Evolutionary conservation across 192 early-diverging fungal species (phyloP).

Genomic region (Entomortierella beljakovae): DNA sequence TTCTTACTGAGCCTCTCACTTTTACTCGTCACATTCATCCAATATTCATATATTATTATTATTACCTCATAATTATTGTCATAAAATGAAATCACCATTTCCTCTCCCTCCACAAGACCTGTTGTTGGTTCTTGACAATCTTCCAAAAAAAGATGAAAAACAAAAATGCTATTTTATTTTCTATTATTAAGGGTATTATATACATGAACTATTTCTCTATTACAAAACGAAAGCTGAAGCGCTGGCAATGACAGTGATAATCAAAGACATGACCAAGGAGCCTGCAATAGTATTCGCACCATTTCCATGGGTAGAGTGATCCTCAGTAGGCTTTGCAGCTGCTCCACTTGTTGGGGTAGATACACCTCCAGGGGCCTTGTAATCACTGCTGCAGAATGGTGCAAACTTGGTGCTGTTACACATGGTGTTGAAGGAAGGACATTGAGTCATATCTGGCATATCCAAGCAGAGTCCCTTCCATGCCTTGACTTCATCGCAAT

Average conservation of each 20-base stretch:
- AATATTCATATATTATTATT: too few relatives aligned
- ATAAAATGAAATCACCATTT: too few relatives aligned
- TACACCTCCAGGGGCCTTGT: constrained; percentile 15
- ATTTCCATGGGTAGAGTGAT: constrained; percentile 20
- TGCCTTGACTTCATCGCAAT: constrained; percentile 45
- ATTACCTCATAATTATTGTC: too few relatives aligned
- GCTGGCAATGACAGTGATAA: constrained; percentile 9
- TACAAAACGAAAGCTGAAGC: constrained; percentile 17
- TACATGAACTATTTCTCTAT: background rate
- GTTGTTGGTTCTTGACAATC: too few relatives aligned
- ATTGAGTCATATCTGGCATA: constrained; percentile 51
- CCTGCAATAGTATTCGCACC: constrained; percentile 6
- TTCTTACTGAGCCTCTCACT: too few relatives aligned
- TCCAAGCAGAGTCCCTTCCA: constrained; percentile 47
- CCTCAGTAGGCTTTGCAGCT: background rate
- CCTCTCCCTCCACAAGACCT: too few relatives aligned
- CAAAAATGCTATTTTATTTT: background rate
- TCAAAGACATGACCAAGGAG: constrained; percentile 25
- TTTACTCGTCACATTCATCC: too few relatives aligned
- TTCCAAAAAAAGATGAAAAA: too few relatives aligned
- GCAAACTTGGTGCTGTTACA: constrained; percentile 41
- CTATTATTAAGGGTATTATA: background rate
- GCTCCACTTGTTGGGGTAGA: background rate
- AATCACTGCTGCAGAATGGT: constrained; percentile 31
- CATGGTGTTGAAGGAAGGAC: constrained; percentile 46